Evolutionary conservation across 2,329 filamentous ascomycete species (phyloP).

Genomic region (Cladorrhinum sp.): DNA sequence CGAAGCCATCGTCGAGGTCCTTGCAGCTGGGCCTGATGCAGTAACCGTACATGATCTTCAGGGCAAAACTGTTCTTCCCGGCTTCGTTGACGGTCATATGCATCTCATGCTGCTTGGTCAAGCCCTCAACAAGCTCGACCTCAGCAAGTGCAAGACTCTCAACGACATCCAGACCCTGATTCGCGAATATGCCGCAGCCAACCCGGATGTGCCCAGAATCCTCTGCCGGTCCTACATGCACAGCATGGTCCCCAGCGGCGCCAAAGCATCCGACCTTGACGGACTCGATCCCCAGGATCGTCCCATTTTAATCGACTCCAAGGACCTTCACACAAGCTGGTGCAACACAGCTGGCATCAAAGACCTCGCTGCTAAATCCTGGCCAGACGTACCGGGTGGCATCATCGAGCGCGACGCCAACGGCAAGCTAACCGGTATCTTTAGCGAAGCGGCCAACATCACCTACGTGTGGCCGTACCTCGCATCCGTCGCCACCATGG

Average conservation of each 20-base stretch:
- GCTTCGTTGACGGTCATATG: constrained; percentile 58
- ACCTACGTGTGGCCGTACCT: constrained; percentile 54
- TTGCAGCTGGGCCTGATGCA: constrained; percentile 22
- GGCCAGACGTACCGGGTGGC: constrained; percentile 50
- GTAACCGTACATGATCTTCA: constrained; percentile 34
- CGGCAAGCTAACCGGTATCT: constrained; percentile 48
- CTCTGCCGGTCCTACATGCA: constrained; percentile 56
- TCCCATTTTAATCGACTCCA: constrained; percentile 55
- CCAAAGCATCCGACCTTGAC: constrained; percentile 37
- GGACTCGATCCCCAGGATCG: constrained; percentile 47
- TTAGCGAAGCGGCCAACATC: constrained; percentile 53
- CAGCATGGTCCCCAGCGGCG: constrained; percentile 49
- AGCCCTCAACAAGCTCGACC: constrained; percentile 49
- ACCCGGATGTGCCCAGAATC: constrained; percentile 47
- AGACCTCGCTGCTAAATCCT: constrained; percentile 47
- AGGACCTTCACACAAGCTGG: constrained; percentile 57
- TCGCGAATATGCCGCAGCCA: constrained; percentile 40
- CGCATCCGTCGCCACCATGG: constrained; percentile 44
- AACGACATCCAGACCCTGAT: constrained; percentile 49
- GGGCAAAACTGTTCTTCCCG: constrained; percentile 46
- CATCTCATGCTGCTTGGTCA: constrained; percentile 55
- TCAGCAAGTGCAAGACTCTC: constrained; percentile 45
- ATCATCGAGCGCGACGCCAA: constrained; percentile 46
- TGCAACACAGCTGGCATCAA: constrained; percentile 50
- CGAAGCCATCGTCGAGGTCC: constrained; percentile 30